phyloP scores from a whole-genome alignment of 1,284 basidiomycete genomes.

The Cutaneotrichosporon curvatum region DNA sequence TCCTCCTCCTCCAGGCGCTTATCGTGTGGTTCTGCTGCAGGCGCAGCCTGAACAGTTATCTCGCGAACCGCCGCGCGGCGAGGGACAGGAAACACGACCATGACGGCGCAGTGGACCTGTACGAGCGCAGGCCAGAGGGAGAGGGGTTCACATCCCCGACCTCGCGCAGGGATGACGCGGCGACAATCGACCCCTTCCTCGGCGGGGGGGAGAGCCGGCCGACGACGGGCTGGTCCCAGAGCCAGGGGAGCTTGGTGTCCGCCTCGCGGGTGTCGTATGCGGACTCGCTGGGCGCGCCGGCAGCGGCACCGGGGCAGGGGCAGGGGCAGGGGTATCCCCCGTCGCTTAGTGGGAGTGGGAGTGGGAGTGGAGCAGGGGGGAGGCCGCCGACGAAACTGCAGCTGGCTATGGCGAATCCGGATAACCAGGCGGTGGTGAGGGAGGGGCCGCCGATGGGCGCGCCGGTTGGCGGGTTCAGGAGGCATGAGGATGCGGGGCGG shows the following conservation, averaged over 20 bases:
- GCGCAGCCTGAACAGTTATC: slow-evolving; percentile 23
- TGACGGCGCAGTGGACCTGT: slow-evolving; percentile 31
- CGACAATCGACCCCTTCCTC: slow-evolving; percentile 34
- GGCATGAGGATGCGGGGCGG: slow-evolving; percentile 38
- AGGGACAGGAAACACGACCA: slow-evolving; percentile 13
- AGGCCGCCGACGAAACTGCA: slow-evolving; percentile 4
- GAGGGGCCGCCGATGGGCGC: no score
- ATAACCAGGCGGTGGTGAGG: slow-evolving; percentile 12
- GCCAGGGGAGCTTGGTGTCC: no score
- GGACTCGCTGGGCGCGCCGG: no score
- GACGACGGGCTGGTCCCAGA: no score
- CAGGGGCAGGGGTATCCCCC: no score
- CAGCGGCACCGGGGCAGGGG: no score
- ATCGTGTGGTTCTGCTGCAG: slow-evolving; percentile 41
- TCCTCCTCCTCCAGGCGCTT: slow-evolving; percentile 26
- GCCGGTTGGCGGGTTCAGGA: slow-evolving; percentile 29
- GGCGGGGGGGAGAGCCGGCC: no score
- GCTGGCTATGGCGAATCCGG: slow-evolving; percentile 2
- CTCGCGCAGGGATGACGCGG: slow-evolving; percentile 7
- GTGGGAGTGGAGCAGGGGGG: no score
- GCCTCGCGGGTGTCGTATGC: no score
- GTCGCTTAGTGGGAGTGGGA: no score
- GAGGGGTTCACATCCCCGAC: background rate
- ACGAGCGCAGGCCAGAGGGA: slow-evolving; percentile 3
- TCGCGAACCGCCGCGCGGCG: slow-evolving; percentile 29